These are phyloP conservation scores for Niebla homalea DNA, from an alignment of 495 filamentous ascomycete genomes.

Conservation along the genomic window DNA sequence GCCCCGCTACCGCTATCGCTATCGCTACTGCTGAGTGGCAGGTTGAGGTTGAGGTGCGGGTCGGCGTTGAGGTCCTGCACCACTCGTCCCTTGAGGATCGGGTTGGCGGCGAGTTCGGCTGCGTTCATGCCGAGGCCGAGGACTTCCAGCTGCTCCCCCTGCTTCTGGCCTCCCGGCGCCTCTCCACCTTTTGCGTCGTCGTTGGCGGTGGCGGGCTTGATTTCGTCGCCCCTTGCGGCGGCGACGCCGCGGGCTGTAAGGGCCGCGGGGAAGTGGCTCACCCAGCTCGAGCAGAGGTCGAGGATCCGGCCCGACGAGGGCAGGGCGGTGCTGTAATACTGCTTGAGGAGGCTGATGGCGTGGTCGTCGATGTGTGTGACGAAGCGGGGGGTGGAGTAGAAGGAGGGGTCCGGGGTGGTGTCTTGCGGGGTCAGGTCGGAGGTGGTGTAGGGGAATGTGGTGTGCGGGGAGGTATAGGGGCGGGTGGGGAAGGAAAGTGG, in stretches of 20 bases:
- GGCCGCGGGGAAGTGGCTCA: constrained; percentile 25
- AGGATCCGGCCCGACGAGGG: constrained; percentile 23
- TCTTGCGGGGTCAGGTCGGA: constrained; percentile 25
- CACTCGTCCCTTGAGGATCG: constrained; percentile 16
- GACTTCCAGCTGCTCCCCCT: constrained; percentile 9
- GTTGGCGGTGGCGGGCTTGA: no score
- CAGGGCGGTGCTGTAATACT: constrained; percentile 24
- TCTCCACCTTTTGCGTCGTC: background rate
- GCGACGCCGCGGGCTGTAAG: constrained; percentile 9
- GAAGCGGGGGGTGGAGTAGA: constrained; percentile 31
- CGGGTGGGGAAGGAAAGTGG: constrained; percentile 6
- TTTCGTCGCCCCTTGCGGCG: background rate
- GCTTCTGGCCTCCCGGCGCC: background rate
- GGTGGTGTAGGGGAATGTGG: constrained; percentile 23
- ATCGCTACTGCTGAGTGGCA: no score
- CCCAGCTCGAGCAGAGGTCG: constrained; percentile 34
- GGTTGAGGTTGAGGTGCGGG: constrained; percentile 14
- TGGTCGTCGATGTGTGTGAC: constrained; percentile 36
- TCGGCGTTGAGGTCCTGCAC: constrained; percentile 26
- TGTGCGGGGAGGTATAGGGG: constrained; percentile 13
- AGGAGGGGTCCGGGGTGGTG: constrained; percentile 21
- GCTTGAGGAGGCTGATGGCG: constrained; percentile 24
- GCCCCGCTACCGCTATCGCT: no score
- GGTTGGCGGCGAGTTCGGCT: constrained; percentile 26
- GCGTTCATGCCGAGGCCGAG: constrained; percentile 25